A percentile compares a stretch with the other conserved stretches of the same genome.
Conservation (phyloP, 768 basidiomycete genomes). For the Russula foetens region DNA sequence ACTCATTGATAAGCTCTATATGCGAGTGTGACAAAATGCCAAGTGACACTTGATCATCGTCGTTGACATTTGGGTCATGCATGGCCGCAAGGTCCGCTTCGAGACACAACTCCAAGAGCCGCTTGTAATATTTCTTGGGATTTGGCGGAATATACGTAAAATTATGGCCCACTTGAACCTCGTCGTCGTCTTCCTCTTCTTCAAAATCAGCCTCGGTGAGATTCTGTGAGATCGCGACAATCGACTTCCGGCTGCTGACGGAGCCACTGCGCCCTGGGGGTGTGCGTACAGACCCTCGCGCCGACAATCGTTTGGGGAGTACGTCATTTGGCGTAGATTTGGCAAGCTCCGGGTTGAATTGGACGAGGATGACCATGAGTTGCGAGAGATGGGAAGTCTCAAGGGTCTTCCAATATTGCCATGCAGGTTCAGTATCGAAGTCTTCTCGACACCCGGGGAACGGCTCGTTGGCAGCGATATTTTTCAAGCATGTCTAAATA, state of each 20-base stretch:
- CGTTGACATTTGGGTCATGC: conserved; percentile 84
- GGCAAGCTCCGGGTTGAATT: conserved; percentile 79
- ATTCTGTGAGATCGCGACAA: conserved; percentile 27
- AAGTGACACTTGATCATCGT: conserved; percentile 91
- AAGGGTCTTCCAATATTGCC: conserved; percentile 71
- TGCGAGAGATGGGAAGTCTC: conserved; percentile 85
- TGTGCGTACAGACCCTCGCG: conserved; percentile 47
- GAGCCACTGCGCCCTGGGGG: conserved; percentile 46
- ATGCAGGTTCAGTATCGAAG: conserved; percentile 76
- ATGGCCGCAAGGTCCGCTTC: conserved; percentile 82
- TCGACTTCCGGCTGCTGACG: conserved; percentile 59
- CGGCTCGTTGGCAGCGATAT: conserved; percentile 72
- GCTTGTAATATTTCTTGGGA: conserved; percentile 77
- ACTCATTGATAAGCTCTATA: conserved; percentile 78
- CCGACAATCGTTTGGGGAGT: conserved; percentile 26
- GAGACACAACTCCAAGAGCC: conserved; percentile 77
- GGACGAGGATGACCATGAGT: conserved; percentile 79
- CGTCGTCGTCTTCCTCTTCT: conserved; percentile 51
- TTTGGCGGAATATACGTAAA: conserved; percentile 91
- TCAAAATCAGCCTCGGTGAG: conserved; percentile 28
- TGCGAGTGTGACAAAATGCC: conserved; percentile 79
- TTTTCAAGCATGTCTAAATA: conserved; percentile 77
- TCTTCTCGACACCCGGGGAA: conserved; percentile 86
- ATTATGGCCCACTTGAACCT: conserved; percentile 60
- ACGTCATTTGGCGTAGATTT: conserved; percentile 62